Conservation (phyloP, 805 yeast genomes). For the Scheffersomyces amazonensis region DNA sequence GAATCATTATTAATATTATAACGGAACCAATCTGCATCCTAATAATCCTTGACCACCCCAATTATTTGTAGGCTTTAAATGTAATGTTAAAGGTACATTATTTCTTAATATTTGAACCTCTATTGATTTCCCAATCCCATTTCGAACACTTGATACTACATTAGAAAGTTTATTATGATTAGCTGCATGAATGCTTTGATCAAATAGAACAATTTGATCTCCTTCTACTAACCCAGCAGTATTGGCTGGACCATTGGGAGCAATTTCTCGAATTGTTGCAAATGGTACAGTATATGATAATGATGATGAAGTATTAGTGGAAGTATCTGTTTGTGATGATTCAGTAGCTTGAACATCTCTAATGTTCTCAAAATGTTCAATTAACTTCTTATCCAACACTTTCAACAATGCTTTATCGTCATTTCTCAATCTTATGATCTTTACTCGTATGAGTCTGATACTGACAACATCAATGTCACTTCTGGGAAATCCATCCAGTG, state of each 20-base stretch:
- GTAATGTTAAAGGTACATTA: constrained; percentile 12
- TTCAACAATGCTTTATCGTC: constrained; percentile 56
- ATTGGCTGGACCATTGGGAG: constrained; percentile 53
- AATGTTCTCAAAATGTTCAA: constrained; percentile 34
- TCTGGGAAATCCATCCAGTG: constrained; percentile 82
- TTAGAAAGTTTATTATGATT: constrained; percentile 51
- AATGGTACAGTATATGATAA: constrained; percentile 41
- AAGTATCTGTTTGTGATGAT: not conserved
- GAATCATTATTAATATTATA: constrained; percentile 17
- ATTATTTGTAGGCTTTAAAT: constrained; percentile 42
- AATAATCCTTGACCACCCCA: constrained; percentile 72
- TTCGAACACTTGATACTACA: constrained; percentile 43
- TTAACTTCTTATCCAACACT: constrained; percentile 45
- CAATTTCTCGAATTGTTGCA: constrained; percentile 52
- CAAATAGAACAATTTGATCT: constrained; percentile 58
- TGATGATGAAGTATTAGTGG: not conserved
- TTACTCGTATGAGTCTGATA: constrained; percentile 58
- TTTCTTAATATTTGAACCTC: constrained; percentile 29
- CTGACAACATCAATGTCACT: constrained; percentile 74
- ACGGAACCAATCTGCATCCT: constrained; percentile 58
- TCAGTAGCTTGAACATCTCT: not conserved
- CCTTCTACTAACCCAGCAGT: constrained; percentile 48
- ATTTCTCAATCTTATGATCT: constrained; percentile 65
- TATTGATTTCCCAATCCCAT: constrained; percentile 27
- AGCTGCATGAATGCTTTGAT: constrained; percentile 45